These are phyloP conservation scores for Fulvia fulva DNA, from an alignment of 2,329 filamentous ascomycete genomes.

Conservation along the genomic window DNA sequence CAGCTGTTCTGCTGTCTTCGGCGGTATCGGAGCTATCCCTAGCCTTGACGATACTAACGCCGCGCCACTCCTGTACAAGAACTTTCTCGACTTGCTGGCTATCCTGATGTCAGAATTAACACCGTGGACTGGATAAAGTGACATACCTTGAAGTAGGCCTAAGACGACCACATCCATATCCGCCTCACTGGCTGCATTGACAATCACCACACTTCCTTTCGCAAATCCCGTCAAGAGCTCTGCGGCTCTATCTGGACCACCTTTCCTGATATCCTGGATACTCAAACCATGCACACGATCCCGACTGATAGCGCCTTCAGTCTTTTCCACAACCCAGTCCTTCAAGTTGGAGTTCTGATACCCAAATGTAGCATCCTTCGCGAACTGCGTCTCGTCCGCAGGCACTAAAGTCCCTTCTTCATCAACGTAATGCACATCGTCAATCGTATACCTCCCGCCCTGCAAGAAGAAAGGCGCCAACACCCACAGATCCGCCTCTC, in stretches of 20 bases:
- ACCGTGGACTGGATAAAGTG: neutral
- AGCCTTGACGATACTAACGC: slow-evolving; percentile 50
- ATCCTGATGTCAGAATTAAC: neutral
- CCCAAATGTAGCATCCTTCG: slow-evolving; percentile 55
- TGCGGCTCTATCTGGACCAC: slow-evolving; percentile 43
- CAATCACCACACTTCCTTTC: slow-evolving; percentile 44
- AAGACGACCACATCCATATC: slow-evolving; percentile 55
- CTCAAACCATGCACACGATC: slow-evolving; percentile 44
- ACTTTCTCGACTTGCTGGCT: slow-evolving; percentile 37
- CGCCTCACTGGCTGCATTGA: slow-evolving; percentile 52
- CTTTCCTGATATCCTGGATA: slow-evolving; percentile 47
- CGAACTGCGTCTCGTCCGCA: slow-evolving; percentile 53
- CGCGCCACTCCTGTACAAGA: slow-evolving; percentile 46
- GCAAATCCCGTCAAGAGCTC: slow-evolving; percentile 38
- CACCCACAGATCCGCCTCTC: slow-evolving; percentile 51
- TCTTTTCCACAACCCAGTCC: slow-evolving; percentile 55
- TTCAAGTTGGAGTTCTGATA: slow-evolving; percentile 52
- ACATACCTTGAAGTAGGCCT: slow-evolving; percentile 43
- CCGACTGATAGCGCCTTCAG: slow-evolving; percentile 38
- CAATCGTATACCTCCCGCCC: slow-evolving; percentile 55
- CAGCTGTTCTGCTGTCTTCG: slow-evolving; percentile 47
- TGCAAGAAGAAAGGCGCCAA: slow-evolving; percentile 58
- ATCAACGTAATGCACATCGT: slow-evolving; percentile 56
- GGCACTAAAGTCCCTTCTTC: slow-evolving; percentile 50
- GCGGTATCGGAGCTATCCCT: slow-evolving; percentile 50